Base-by-base conservation (phyloP, 371 early-diverging fungal species). In the Apophysomyces ossiformis region DNA sequence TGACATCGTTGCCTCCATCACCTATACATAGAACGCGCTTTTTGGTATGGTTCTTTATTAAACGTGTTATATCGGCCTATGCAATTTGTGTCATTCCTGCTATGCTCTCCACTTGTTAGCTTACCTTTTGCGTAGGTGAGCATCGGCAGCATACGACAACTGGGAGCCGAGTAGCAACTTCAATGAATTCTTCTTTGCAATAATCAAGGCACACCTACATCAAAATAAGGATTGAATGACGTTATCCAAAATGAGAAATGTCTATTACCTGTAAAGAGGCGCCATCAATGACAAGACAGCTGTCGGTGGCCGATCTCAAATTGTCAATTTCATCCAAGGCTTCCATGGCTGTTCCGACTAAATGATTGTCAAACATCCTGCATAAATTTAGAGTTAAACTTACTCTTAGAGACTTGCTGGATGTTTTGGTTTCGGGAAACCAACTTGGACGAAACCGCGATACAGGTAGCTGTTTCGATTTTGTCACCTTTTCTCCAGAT, bases 1-100 rank as follows among this genome's bases (percentile, higher is more conserved):
- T 92, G 18, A 99, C 99, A 76, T 99, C 99, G 76, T 99, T 99
- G 57, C 99, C 99, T 58, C 99, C 99, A 79, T 99, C 99, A 44
- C 99, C 99, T 61, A 99, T 97, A 54, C 95, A 95, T 61, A 92
- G 90, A 5, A 96, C 92, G 4, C 92, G 83, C 64, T 92, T 91
- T 26, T 88, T 82, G 0, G 95, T 93, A 64, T 84, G 83, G 7
- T 87, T 75, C 73, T 92, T 92, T 57, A 99, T 91, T 54, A 96
- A 69, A 15, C 89, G 87, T 26, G 99, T 96, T 35, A 99, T 91
- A 36, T 93, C 93, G 15, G 99, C 99, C 88, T 84, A 65, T 18
- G 21, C 15, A 18, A 57, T 46, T 26, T 26, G 4, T 0, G 13
- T n/a, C 35, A 4, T 45, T 47, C 4, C 8, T 21, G n/a, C 21